phyloP scores from a whole-genome alignment of 1,284 basidiomycete species.

The Anthracocystis walkeri region DNA sequence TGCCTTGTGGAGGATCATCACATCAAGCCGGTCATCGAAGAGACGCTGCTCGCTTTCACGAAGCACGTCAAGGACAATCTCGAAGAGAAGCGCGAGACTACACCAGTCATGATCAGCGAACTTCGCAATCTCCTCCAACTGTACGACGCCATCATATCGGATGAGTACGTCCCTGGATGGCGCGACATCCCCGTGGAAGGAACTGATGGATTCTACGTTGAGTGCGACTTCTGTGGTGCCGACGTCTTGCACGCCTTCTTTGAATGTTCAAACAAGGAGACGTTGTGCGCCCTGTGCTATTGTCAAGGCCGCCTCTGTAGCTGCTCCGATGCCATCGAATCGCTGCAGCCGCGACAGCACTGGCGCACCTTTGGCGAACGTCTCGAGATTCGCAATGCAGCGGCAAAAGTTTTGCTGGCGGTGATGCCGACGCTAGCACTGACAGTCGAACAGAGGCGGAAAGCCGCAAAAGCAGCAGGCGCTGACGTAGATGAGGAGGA shows the following conservation, averaged over 20 bases:
- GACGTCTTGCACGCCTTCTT: constrained; percentile 44
- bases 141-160: constrained; percentile 41
- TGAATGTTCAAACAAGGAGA: constrained; percentile 36
- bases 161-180: constrained; percentile 43
- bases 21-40: constrained; percentile 32
- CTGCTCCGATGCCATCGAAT: constrained; percentile 22
- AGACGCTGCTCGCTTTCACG: constrained; percentile 23
- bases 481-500: constrained; percentile 15
- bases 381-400: constrained; percentile 30
- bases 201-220: constrained; percentile 35
- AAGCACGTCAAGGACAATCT: constrained; percentile 3
- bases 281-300: constrained; percentile 47
- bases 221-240: constrained; percentile 53
- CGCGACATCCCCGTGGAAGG: constrained; percentile 21
- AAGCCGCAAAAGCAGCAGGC: background rate
- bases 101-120: constrained; percentile 8
- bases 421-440: constrained; percentile 9
- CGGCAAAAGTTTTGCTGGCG: constrained; percentile 23
- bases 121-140: constrained; percentile 30
- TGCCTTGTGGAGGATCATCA: constrained; percentile 29
- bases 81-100: background rate
- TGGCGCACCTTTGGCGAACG: constrained; percentile 37
- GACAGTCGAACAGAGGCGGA: background rate
- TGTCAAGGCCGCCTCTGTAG: constrained; percentile 42
- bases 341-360: constrained; percentile 36